Base-by-base conservation (phyloP, 257 asterid genomes). In the Petunia axillaris region DNA sequence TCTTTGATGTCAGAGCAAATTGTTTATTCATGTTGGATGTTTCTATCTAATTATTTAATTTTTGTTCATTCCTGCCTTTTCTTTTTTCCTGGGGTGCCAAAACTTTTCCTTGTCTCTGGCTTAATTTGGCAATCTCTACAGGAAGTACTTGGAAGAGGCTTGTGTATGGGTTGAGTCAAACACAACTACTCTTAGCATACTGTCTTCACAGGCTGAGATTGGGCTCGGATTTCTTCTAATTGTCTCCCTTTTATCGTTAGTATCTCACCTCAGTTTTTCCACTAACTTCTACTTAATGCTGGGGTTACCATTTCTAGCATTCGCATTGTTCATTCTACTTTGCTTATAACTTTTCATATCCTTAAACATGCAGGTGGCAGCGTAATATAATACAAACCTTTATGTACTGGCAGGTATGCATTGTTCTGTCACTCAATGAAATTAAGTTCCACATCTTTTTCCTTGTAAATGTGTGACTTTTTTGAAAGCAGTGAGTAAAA, bases 121-220 rank as follows among this genome's bases (percentile, higher is more conserved):
- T 73, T 86, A 25, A 25, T 78, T 4, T 80, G 79, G 82, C 39
- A 53, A 65, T 77, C 62, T 88, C 78, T 85, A 43, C 94, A 96
- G 99, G 91, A 96, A 88, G 82, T 96, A 92, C 93, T 85, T 96
- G 94, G 98, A 96, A 82, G 89, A 92, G 62, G 88, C 88, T 62
- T 94, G 99, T 89, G 97, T 96, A 67, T 94, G 99, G 98, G 94
- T 96, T 40, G 98, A 91, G 83, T 92, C 98, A 16, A 96, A 96
- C 81, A 82, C 92, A 76, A 96, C 92, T 73, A 90, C 97, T 11
- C 93, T 93, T 75, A 86, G 76, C 82, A 91, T 91, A 86, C 83
- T 94, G 84, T 90, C 97, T 77, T 93, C 99, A 8, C 99, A 96
- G 77, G 91, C 97, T 63, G 99, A 93, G 87, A 93, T 96, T 35